phyloP scores from a whole-genome alignment of 495 filamentous ascomycete genomes.

The Penicillium waksmanii region DNA sequence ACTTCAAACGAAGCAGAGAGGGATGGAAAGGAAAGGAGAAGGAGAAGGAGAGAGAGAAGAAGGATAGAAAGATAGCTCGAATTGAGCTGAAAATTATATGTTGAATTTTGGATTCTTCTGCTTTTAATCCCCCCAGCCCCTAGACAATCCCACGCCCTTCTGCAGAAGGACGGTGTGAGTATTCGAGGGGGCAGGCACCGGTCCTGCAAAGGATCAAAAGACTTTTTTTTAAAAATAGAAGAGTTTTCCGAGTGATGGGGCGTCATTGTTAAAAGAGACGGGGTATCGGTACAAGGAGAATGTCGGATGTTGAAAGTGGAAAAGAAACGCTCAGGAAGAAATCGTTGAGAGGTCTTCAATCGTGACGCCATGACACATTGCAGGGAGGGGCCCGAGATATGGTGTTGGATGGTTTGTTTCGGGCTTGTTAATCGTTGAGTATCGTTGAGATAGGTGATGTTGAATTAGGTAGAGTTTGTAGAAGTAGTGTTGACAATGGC shows the following conservation, averaged over 20 bases:
- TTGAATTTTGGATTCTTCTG: conserved; percentile 40
- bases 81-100: conserved; percentile 31
- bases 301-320: conserved; percentile 47
- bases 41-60: conserved; percentile 13
- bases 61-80: conserved; percentile 10
- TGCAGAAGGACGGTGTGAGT: conserved; percentile 2
- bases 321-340: conserved; percentile 50
- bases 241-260: conserved; percentile 37
- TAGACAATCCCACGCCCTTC: background rate
- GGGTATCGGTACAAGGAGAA: conserved; percentile 37
- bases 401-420: conserved; percentile 34
- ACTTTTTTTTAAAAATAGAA: conserved; percentile 20
- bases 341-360: conserved; percentile 56
- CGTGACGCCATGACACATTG: conserved; percentile 52
- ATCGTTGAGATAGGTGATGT: conserved; percentile 51
- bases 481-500: conserved; percentile 24
- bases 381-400: conserved; percentile 30
- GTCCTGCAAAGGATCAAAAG: conserved; percentile 19
- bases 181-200: conserved; percentile 21
- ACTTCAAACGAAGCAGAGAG: conserved; percentile 8
- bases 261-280: conserved; percentile 44
- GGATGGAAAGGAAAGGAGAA: background rate
- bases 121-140: conserved; percentile 15
- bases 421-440: conserved; percentile 36
- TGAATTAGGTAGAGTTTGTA: conserved; percentile 44